Evolutionary conservation across 2,329 filamentous ascomycete species (phyloP), one percentile per base, ranked within the genome.

Genomic region (Onygenales sp.): DNA sequence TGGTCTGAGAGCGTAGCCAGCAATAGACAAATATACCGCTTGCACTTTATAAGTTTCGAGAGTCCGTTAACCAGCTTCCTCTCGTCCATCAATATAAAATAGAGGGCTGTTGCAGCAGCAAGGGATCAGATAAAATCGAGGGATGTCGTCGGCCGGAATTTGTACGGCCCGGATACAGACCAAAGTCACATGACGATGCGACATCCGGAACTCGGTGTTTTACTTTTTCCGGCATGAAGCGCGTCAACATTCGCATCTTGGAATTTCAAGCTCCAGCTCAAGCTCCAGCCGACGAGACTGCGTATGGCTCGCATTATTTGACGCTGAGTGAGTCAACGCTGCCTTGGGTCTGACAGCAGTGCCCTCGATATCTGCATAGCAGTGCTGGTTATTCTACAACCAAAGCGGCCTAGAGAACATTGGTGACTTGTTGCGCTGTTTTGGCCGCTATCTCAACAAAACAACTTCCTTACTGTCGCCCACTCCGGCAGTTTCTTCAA

Each of bases 401-500:
- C 11, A 41, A 7, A 31, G 10, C 1, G 10, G 11, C n/a, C 9
- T 17, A 27, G 36, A 5, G 17, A 21, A 32, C 21, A 31, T 41
- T 42, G 47, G 7, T 38, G 14, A 49, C 35, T 17, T 17, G n/a
- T 7, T 38, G 17, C 27, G 27, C 7, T 17, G 21, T 35, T 27
- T n/a, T 32, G 8, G 33, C 33, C 38, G 45, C 38, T 3, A 38
- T 44, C 42, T 9, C 13, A 21, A 39, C 10, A 38, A 31, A 50
- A 33, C 21, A 50, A 33, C 42, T 17, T 17, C 14, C 33, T 7
- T 27, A 17, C 32, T n/a, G 33, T 39, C 14, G 50, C 14, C 2
- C 17, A 39, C 41, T 2, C 13, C 50, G 7, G 7, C 39, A 54
- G 41, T 46, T 32, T 47, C n/a, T 44, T 42, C 58, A 61, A 61